A percentile compares a stretch with the other conserved stretches of the same genome.
Evolutionary conservation across 192 early-diverging fungal species (phyloP).

Genomic region (Dissophora ornata): DNA sequence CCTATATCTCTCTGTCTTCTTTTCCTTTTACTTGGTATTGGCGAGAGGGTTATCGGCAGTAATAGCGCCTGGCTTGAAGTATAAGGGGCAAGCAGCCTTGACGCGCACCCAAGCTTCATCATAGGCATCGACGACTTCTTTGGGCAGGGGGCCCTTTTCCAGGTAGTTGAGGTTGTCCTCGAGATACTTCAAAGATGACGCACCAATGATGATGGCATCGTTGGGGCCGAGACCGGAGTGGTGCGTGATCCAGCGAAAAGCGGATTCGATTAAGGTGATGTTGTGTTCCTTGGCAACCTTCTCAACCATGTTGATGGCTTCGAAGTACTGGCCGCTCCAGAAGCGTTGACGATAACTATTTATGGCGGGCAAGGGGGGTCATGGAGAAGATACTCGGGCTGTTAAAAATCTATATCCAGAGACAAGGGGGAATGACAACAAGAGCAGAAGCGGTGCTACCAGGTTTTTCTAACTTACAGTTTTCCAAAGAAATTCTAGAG

Average conservation of each 20-base stretch:
- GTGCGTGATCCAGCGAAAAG: conserved; percentile 55
- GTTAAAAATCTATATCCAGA: no score
- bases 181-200: conserved; percentile 49
- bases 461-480: conserved; percentile 9
- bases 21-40: no score
- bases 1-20: no score
- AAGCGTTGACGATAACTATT: conserved; percentile 56
- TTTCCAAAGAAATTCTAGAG: conserved; percentile 25
- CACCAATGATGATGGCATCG: conserved; percentile 52
- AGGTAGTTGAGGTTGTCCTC: conserved; percentile 61
- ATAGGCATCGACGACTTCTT: conserved; percentile 61
- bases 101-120: conserved; percentile 67
- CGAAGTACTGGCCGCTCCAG: conserved; percentile 61
- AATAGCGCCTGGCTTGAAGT: no score
- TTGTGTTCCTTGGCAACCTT: conserved; percentile 23
- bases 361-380: no score
- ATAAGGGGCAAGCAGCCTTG: conserved; percentile 38
- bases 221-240: conserved; percentile 45
- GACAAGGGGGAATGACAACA: no score
- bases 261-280: conserved; percentile 43
- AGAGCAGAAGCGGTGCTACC: no score
- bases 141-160: conserved; percentile 65
- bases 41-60: no score
- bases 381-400: no score
- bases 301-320: conserved; percentile 59